Percentiles rank a stretch among this genome's conserved stretches.
phyloP scores from a whole-genome alignment of 1,284 basidiomycete genomes.

The Naganishia sp. region DNA sequence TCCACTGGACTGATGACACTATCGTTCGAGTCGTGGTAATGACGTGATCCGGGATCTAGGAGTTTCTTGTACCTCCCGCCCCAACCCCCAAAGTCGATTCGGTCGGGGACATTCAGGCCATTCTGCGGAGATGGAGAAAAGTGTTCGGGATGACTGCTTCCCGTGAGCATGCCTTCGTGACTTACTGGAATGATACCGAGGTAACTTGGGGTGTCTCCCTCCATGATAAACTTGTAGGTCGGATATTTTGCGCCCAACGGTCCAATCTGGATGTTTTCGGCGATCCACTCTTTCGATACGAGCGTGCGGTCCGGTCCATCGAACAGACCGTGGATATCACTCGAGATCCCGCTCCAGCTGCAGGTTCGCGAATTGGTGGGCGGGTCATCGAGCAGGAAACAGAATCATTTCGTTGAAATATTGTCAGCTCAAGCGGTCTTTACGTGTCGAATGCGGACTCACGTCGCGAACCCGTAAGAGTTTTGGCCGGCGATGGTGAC shows the following conservation, averaged over 20 bases:
- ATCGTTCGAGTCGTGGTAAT: constrained; percentile 33
- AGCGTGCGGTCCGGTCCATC: constrained; percentile 10
- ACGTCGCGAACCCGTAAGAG: constrained; percentile 30
- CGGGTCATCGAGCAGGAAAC: too few species aligned
- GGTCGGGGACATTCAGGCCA: constrained; percentile 32
- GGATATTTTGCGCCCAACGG: constrained; percentile 32
- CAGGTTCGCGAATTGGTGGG: too few species aligned
- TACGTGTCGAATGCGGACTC: neutral
- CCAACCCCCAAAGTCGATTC: constrained; percentile 35
- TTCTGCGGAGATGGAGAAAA: constrained; percentile 13
- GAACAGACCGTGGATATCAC: neutral
- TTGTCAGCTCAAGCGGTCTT: too few species aligned
- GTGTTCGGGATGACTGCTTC: neutral
- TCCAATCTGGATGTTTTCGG: constrained; percentile 33
- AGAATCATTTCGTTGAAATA: too few species aligned
- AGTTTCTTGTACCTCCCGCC: constrained; percentile 33
- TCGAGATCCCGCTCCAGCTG: constrained; percentile 33
- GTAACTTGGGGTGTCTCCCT: constrained; percentile 35
- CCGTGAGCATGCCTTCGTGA: neutral
- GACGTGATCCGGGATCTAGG: constrained; percentile 27
- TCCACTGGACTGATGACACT: constrained; percentile 28
- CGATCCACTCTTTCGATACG: constrained; percentile 29
- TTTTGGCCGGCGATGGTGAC: constrained; percentile 35
- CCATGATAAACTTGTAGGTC: constrained; percentile 31
- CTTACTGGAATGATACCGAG: constrained; percentile 33